Evolutionary conservation across 306 rosid genomes (phyloP).

Genomic region (Trifolium repens): DNA sequence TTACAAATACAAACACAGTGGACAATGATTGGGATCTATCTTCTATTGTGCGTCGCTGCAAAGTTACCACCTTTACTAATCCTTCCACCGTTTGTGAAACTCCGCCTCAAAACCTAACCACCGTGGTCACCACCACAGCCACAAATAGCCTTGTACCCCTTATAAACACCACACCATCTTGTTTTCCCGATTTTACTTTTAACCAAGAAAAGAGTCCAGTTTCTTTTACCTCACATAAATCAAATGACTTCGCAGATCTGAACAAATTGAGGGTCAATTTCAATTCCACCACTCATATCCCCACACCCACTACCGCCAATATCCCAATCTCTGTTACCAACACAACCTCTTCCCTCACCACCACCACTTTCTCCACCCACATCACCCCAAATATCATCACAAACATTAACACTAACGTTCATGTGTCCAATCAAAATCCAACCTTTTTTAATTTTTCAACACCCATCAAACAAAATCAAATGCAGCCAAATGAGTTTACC

Average conservation of each 20-base stretch:
- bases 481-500: background rate
- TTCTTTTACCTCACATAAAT: background rate
- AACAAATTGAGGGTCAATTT: constrained; percentile 51
- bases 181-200: too few relatives aligned
- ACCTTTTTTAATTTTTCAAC: background rate
- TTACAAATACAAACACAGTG: too few relatives aligned
- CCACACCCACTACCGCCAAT: background rate
- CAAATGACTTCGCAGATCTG: constrained; percentile 55
- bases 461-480: background rate
- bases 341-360: background rate
- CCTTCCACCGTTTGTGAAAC: background rate
- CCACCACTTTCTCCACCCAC: too few relatives aligned
- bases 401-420: background rate
- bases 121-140: too few relatives aligned
- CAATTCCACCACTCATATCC: background rate
- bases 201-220: too few relatives aligned
- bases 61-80: constrained; percentile 26
- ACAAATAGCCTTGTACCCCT: too few relatives aligned
- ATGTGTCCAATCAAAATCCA: background rate
- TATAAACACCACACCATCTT: too few relatives aligned
- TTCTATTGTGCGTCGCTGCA: constrained; percentile 74
- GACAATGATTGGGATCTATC: constrained; percentile 70
- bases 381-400: background rate
- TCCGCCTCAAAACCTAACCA: background rate
- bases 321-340: background rate